Conservation (phyloP, 768 basidiomycete species). For the Clitopilus hobsonii region DNA sequence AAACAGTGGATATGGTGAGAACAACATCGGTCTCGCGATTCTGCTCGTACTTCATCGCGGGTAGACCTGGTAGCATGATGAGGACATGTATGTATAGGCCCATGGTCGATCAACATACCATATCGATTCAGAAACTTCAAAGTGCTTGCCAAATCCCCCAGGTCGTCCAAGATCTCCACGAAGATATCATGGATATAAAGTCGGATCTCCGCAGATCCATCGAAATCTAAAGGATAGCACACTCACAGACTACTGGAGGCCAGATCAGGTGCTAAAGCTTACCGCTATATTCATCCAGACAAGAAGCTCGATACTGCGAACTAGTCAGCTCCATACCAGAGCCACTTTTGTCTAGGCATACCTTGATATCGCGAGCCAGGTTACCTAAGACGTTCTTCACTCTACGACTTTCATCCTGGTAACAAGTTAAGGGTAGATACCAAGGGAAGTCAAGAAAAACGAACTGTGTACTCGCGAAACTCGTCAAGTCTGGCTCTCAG, state of each 20-base stretch:
- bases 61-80: conserved; percentile 9
- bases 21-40: conserved; percentile 8
- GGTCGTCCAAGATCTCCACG: conserved; percentile 8
- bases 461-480: conserved; percentile 15
- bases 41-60: conserved; percentile 17
- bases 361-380: conserved; percentile 9
- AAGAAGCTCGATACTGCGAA: conserved; percentile 11
- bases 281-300: conserved; percentile 8
- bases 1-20: conserved; percentile 13
- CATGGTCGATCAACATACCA: conserved; percentile 3
- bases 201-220: conserved; percentile 6
- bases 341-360: not conserved
- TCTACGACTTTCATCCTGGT: conserved; percentile 10
- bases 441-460: not conserved
- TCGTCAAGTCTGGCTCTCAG: conserved; percentile 12
- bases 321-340: not conserved
- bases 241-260: not conserved
- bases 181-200: conserved; percentile 12
- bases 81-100: not conserved
- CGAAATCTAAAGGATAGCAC: not conserved
- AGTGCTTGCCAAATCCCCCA: conserved; percentile 6
- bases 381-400: conserved; percentile 9
- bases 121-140: conserved; percentile 13
- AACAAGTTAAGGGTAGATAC: not conserved
- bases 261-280: not conserved